These are phyloP conservation scores for Vicia villosa DNA, from an alignment of 306 rosid species.

Conservation along the genomic window DNA sequence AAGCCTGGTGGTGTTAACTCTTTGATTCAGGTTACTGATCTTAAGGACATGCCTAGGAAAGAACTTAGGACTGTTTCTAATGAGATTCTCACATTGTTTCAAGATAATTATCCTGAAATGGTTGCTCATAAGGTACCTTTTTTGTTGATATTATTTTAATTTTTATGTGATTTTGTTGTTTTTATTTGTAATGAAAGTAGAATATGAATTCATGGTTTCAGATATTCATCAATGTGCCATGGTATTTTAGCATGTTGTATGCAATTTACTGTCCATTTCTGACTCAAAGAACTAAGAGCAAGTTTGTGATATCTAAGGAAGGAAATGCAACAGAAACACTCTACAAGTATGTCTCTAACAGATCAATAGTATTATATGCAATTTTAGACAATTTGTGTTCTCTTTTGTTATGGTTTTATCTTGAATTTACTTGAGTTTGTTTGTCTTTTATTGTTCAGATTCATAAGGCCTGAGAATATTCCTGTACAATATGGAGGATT, in stretches of 20 bases:
- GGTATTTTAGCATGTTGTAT: conserved; percentile 92
- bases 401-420: not conserved
- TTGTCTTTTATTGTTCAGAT: conserved; percentile 53
- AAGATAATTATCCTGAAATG: conserved; percentile 96
- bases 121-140: conserved; percentile 83
- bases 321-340: conserved; percentile 96
- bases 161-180: not conserved
- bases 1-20: conserved; percentile 94
- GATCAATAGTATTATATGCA: not conserved
- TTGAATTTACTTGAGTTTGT: not conserved
- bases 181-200: not conserved
- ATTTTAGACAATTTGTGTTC: not conserved
- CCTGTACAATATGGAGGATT: conserved; percentile 97
- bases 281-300: conserved; percentile 96
- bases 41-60: conserved; percentile 92
- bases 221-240: conserved; percentile 96
- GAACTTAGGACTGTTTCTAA: conserved; percentile 92
- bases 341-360: conserved; percentile 60
- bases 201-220: conserved; percentile 28
- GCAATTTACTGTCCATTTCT: conserved; percentile 91
- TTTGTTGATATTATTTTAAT: not conserved
- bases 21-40: conserved; percentile 90
- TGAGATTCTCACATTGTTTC: conserved; percentile 85
- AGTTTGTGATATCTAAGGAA: conserved; percentile 92
- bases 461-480: conserved; percentile 86